Percentiles rank a stretch among this genome's conserved stretches.
Evolutionary conservation across 257 asterid genomes (phyloP).

Genomic region (Forsythia viridissima): DNA sequence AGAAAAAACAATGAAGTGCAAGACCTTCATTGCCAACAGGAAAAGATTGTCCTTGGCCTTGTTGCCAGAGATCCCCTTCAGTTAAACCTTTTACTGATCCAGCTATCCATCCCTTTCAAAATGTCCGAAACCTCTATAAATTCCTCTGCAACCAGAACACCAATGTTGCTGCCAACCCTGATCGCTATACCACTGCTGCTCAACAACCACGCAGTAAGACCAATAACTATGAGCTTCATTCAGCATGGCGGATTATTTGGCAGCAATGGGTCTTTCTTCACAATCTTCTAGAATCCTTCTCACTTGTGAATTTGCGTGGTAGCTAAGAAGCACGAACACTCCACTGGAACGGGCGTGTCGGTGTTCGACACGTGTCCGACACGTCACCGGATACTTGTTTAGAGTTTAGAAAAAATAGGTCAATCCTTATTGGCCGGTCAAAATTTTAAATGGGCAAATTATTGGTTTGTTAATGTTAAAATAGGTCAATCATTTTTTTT

Average conservation of each 20-base stretch:
- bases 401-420: no score
- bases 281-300: background rate
- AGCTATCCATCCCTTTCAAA: background rate
- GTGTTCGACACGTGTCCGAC: no score
- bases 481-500: no score
- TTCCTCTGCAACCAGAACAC: background rate
- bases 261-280: background rate
- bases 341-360: no score
- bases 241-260: background rate
- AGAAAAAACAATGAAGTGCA: background rate
- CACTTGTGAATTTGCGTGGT: background rate
- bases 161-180: background rate
- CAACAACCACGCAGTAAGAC: background rate
- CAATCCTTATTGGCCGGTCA: no score
- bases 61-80: background rate
- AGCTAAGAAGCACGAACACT: no score
- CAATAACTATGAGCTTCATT: background rate
- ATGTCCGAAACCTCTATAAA: background rate
- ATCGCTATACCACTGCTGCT: background rate
- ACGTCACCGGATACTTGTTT: no score
- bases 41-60: background rate
- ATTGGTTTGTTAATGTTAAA: no score
- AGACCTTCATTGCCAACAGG: background rate
- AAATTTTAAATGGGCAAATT: no score
- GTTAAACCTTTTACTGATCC: background rate